Base-by-base conservation (phyloP, 192 early-diverging fungal species). In the Dissophora ornata region DNA sequence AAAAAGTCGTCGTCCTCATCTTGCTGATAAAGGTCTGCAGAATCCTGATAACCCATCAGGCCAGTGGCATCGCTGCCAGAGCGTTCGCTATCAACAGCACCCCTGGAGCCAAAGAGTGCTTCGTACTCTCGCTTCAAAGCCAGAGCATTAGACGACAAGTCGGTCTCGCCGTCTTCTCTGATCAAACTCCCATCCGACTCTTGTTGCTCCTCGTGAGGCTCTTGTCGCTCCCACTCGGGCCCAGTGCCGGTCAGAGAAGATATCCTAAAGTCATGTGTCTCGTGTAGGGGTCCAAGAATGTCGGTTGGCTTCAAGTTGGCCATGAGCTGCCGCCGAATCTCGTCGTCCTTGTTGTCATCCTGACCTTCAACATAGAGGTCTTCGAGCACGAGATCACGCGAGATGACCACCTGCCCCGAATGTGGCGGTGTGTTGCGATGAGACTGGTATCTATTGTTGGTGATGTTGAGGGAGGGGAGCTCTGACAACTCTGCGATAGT, bases 291-390 rank as follows among this genome's bases (percentile, higher is more conserved):
- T 15, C 71, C 71, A 2, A 77, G 46, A 19, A 77, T 62, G 24
- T 77, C 71, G 3, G 57, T 77, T 16, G 71, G 71, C n/a, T 77
- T 77, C 1, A 77, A 40, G 32, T 77, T 77, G 30, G 63, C 71
- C 44, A 77, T 24, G n/a, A 67, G 45, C 15, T 59, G 42, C 56
- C 53, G 57, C 33, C 44, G 57, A 19, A 57, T 38, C 29, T 59
- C 58, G 6, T 77, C 71, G 19, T 57, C 11, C 46, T 50, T 64
- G 16, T 29, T 19, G 0, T 67, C 71, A 3, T 74, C 61, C 16
- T 54, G 46, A 9, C 64, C 71, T 24, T 77, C 63, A 8, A 77
- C 71, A 57, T 38, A 77, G 8, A 77, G 28, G 19, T 77, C 71
- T 49, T 77, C 71, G n/a, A 77, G 21, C 13, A 55, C 64, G 1